Evolutionary conservation across 2,329 filamentous ascomycete genomes (phyloP), one percentile per base, ranked within the genome.

Genomic region (Neoascochyta sp.): DNA sequence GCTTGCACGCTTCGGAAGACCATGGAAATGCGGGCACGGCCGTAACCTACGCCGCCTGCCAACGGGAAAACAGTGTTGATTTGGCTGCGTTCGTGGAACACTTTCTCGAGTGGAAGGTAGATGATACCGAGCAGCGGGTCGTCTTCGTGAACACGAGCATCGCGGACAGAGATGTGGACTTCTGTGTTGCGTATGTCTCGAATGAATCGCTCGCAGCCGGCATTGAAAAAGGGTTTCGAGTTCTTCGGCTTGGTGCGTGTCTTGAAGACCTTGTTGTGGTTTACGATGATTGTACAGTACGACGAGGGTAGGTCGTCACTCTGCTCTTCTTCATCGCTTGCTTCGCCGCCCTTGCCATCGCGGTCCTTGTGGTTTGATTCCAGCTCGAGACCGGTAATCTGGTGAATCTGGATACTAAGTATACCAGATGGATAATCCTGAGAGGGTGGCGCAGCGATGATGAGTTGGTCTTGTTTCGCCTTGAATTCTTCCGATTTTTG

Each of bases 161-260:
- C 83, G 8, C 81, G 73, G 2, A 86, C 80, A 1, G 74, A 70
- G 16, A 88, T 64, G 42, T 83, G 80, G 17, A 86, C 68, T 53
- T 86, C 81, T 2, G 79, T 74, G 9, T 71, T 76, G 10, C 67
- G 69, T 74, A 81, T 86, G 52, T 87, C 78, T 9, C 76, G 69
- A 21, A 87, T 71, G 41, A 86, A 85, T 4, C 80, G 74, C 55
- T 88, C 83, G 2, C 78, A 84, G 5, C 80, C 80, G 3, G 83
- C 83, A 43, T 87, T 87, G 68, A 83, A 87, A 59, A 86, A 87
- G 0, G 83, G 83, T 47, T 85, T 86, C 0, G 78, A 73, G 40
- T 86, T 86, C 63, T 86, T 85, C 1, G 83, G 83, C 60, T 88
- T 87, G 0, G 83, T 85, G 10, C 83, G 68, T 2, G 83, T 85